phyloP scores from a whole-genome alignment of 495 filamentous ascomycete species.

The Talaromyces thailandensis region DNA sequence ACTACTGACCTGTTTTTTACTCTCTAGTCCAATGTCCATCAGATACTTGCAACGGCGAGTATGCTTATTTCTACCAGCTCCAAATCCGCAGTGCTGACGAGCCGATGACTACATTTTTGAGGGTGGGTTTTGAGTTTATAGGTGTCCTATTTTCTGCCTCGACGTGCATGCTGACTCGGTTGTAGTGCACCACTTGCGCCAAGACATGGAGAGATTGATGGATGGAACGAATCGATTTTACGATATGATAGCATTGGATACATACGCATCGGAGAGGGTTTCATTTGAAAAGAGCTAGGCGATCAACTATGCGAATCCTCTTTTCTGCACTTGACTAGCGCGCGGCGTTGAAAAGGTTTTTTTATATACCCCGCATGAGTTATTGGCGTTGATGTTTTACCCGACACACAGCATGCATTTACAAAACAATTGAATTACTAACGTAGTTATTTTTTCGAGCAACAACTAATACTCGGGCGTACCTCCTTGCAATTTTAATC shows the following conservation, averaged over 20 bases:
- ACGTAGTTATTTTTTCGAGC: background rate
- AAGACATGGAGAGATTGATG: constrained; percentile 35
- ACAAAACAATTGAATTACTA: background rate
- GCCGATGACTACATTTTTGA: constrained; percentile 94
- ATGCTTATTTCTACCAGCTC: constrained; percentile 90
- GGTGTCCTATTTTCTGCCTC: background rate
- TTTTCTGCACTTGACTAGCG: background rate
- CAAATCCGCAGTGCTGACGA: constrained; percentile 98
- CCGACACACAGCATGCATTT: background rate
- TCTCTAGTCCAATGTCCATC: constrained; percentile 63
- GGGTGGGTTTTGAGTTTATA: constrained; percentile 43
- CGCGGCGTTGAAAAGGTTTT: constrained; percentile 1
- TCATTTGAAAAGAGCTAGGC: background rate
- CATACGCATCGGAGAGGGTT: background rate
- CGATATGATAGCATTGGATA: background rate
- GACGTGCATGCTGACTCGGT: constrained; percentile 18
- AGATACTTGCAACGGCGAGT: constrained; percentile 61
- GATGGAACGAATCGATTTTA: background rate
- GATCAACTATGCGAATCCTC: background rate
- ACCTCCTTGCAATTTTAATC: too few relatives aligned
- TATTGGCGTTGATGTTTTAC: background rate
- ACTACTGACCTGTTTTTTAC: constrained; percentile 1
- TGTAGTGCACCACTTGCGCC: constrained; percentile 34
- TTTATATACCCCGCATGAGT: constrained; percentile 2
- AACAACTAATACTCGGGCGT: background rate